Evolutionary conservation across 2,329 filamentous ascomycete genomes (phyloP), one percentile per base, ranked within the genome.

Genomic region (Pseudogymnoascus sp.): DNA sequence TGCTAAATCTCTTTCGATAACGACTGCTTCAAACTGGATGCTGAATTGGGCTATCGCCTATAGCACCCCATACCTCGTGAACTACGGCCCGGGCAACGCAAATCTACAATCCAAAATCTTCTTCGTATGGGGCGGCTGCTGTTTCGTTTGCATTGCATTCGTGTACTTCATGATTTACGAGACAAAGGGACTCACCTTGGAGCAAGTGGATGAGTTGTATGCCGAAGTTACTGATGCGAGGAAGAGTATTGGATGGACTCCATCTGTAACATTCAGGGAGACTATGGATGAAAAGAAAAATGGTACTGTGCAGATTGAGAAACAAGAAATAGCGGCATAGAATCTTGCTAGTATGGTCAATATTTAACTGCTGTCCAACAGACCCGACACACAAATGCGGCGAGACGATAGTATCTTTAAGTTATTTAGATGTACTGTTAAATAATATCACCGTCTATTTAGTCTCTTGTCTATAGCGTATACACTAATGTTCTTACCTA

Each of bases 11-110:
- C 90, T 91, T 83, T 90, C 89, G 1, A 78, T 92, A 8, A 87
- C 88, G 6, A 91, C 89, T 5, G 85, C 89, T 2, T 85, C 89
- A 39, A 93, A 93, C 77, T 93, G 90, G 90, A 73, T 88, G 2
- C 77, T 89, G 65, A 93, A 93, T 76, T 93, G 90, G 73, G 89
- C 84, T 51, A 93, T 96, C 67, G 88, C 89, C 61, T 95, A 92
- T 73, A 83, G 86, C 36, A 93, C 89, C 0, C 91, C 91, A 0
- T 95, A 90, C 75, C 85, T 96, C 78, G 89, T 93, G 28, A 85
- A 87, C 67, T 77, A 80, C 31, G 87, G 88, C 1, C 75, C 79
- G 0, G 87, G 88, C 13, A 86, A 89, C 61, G 87, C 87, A 31
- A 84, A 90, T 69, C 81, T 95, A 61, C 84, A 86, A 6, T 79